phyloP scores from a whole-genome alignment of 2,329 filamentous ascomycete species.

The Phyllosticta ampelicida region DNA sequence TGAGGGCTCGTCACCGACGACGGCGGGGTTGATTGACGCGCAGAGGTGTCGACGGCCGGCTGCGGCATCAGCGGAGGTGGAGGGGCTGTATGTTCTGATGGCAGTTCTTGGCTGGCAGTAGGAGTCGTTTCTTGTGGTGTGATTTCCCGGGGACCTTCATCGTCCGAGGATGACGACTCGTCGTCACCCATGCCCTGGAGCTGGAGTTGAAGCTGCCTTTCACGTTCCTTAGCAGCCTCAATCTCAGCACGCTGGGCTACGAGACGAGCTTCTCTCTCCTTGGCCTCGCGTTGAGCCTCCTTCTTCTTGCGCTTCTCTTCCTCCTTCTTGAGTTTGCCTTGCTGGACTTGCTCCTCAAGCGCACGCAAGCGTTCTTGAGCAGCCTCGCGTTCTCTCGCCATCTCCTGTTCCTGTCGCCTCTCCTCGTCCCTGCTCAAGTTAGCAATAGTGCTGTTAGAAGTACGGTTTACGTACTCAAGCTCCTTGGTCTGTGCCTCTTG shows the following conservation, averaged over 20 bases:
- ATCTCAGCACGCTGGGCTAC: conserved; percentile 82
- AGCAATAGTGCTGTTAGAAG: conserved; percentile 18
- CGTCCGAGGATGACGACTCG: conserved; percentile 56
- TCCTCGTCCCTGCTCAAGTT: conserved; percentile 53
- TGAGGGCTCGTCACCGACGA: conserved; percentile 34
- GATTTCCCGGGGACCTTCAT: conserved; percentile 64
- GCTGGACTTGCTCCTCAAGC: conserved; percentile 85
- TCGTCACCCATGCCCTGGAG: conserved; percentile 68
- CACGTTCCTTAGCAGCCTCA: conserved; percentile 79
- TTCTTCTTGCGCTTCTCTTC: conserved; percentile 92
- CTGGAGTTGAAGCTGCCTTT: conserved; percentile 80
- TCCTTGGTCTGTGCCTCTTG: conserved; percentile 62
- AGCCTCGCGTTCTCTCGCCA: conserved; percentile 68
- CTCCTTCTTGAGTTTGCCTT: conserved; percentile 89
- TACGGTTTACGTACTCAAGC: conserved; percentile 54
- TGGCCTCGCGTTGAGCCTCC: conserved; percentile 73
- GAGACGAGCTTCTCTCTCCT: conserved; percentile 77
- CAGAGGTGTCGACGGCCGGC: conserved; percentile 18
- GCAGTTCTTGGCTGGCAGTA: conserved; percentile 45
- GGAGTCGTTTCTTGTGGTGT: conserved; percentile 51
- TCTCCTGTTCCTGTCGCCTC: conserved; percentile 64
- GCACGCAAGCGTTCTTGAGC: conserved; percentile 74
- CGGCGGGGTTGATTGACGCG: conserved; percentile 40
- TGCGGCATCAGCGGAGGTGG: conserved; percentile 29
- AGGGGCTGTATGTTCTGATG: conserved; percentile 34